These are phyloP conservation scores for Teunomyces stri DNA, from an alignment of 805 yeast species.

Conservation along the genomic window DNA sequence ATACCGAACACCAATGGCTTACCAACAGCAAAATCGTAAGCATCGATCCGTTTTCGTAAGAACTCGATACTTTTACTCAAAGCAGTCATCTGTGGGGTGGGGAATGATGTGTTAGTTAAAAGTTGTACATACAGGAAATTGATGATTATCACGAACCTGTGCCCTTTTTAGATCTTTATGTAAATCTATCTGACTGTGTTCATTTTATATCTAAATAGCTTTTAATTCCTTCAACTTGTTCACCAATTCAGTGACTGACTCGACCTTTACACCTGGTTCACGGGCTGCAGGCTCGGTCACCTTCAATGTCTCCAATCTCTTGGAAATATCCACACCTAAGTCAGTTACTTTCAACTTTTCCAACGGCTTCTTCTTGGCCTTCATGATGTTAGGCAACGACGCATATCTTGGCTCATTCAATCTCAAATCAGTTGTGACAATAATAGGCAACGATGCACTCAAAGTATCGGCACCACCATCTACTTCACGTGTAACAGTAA, in stretches of 20 bases:
- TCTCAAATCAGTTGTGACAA: slow-evolving; percentile 90
- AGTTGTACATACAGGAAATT: background rate
- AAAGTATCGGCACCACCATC: slow-evolving; percentile 93
- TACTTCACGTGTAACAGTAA: slow-evolving; percentile 82
- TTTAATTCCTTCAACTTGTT: slow-evolving; percentile 73
- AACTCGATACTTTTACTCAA: slow-evolving; percentile 18
- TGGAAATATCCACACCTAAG: slow-evolving; percentile 62
- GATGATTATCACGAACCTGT: too few relatives aligned
- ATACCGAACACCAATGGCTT: slow-evolving; percentile 53
- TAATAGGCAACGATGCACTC: slow-evolving; percentile 73
- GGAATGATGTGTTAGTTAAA: background rate
- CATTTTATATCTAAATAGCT: slow-evolving; percentile 47
- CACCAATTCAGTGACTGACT: slow-evolving; percentile 77
- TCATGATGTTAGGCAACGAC: slow-evolving; percentile 95
- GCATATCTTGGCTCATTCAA: slow-evolving; percentile 94
- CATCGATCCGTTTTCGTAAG: slow-evolving; percentile 24
- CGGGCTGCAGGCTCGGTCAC: slow-evolving; percentile 86
- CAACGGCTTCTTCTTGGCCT: slow-evolving; percentile 95
- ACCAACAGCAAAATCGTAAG: slow-evolving; percentile 16
- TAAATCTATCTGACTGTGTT: background rate
- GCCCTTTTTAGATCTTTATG: background rate
- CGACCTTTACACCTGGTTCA: slow-evolving; percentile 77
- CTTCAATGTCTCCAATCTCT: slow-evolving; percentile 64
- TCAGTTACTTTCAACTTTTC: slow-evolving; percentile 62
- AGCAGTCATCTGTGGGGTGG: slow-evolving; percentile 8